A percentile compares a stretch with the other conserved stretches of the same genome.
phyloP scores from a whole-genome alignment of 148 eudicot genomes.

The Talinum fruticosum region DNA sequence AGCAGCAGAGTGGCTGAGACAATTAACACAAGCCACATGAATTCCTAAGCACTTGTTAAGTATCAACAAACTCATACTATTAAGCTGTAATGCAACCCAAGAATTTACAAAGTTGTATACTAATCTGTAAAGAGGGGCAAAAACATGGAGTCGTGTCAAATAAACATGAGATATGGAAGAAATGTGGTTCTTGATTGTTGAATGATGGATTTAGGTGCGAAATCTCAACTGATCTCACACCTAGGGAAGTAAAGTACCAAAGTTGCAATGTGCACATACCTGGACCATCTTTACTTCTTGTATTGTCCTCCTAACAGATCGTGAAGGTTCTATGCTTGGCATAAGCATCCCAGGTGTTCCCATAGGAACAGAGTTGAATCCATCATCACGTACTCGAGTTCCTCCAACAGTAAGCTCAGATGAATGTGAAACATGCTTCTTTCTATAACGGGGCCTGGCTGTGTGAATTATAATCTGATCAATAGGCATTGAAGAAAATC shows the following conservation, averaged over 20 bases:
- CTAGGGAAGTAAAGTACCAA: neutral
- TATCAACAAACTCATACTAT: too few species aligned
- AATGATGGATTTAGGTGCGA: too few species aligned
- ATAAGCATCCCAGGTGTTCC: conserved; percentile 62
- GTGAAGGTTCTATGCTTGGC: conserved; percentile 57
- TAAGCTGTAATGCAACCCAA: neutral
- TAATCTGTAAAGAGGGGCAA: neutral
- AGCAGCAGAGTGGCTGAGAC: neutral
- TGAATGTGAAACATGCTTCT: conserved; percentile 45
- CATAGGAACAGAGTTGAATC: conserved; percentile 25
- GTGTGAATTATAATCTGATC: conserved; percentile 11
- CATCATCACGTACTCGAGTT: conserved; percentile 30
- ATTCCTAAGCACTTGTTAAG: too few species aligned
- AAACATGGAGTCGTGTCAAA: neutral
- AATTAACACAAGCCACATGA: too few species aligned
- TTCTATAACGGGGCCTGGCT: conserved; percentile 81
- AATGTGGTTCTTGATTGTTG: too few species aligned
- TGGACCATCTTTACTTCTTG: conserved; percentile 94
- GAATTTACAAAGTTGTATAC: neutral
- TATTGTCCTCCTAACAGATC: conserved; percentile 71
- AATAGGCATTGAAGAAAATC: conserved; percentile 8
- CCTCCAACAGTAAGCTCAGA: conserved; percentile 45
- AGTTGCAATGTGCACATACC: conserved; percentile 35
- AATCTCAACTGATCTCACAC: too few species aligned
- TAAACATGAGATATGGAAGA: neutral